A percentile compares a stretch with the other conserved stretches of the same genome.
Evolutionary conservation across 1,284 basidiomycete genomes (phyloP).

Genomic region (Leccinum subfulvum): DNA sequence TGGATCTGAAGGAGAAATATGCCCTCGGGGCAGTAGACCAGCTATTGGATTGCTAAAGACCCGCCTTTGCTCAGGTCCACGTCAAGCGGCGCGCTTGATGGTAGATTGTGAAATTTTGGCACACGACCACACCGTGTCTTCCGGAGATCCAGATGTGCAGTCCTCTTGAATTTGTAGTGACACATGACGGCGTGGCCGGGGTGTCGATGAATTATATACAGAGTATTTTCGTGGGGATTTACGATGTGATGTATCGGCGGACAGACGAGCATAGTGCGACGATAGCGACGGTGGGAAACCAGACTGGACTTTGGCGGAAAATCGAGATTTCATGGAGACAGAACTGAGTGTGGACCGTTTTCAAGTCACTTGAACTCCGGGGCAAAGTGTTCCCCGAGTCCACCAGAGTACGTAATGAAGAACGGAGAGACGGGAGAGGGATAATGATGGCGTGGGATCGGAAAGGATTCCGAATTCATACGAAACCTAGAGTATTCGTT

Average conservation of each 20-base stretch:
- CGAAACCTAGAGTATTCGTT: conserved; percentile 13
- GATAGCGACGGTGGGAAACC: conserved; percentile 8
- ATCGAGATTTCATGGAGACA: conserved; percentile 21
- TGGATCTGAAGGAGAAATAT: not conserved
- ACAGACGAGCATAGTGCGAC: conserved; percentile 3
- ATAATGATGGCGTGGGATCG: conserved; percentile 3
- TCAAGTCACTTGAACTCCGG: conserved; percentile 17
- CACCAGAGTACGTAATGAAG: conserved; percentile 29
- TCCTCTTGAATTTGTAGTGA: conserved; percentile 11
- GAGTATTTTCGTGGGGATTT: conserved; percentile 10
- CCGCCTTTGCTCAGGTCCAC: conserved; percentile 21
- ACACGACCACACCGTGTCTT: conserved; percentile 29
- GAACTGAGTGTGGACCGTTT: conserved; percentile 28
- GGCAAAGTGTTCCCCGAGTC: conserved; percentile 12
- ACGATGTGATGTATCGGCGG: conserved; percentile 11
- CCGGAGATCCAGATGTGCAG: conserved; percentile 6
- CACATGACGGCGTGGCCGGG: conserved; percentile 15
- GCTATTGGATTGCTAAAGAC: conserved; percentile 27
- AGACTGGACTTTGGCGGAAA: conserved; percentile 17
- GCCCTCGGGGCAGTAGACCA: conserved; percentile 12
- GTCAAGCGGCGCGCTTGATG: conserved; percentile 27
- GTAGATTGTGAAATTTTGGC: conserved; percentile 32
- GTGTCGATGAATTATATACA: conserved; percentile 10
- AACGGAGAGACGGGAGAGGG: conserved; percentile 21
- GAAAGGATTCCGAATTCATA: conserved; percentile 27